Evolutionary conservation across 192 early-diverging fungal genomes (phyloP), one percentile per base, ranked within the genome.

Genomic region (Dimargaris cristalligena): DNA sequence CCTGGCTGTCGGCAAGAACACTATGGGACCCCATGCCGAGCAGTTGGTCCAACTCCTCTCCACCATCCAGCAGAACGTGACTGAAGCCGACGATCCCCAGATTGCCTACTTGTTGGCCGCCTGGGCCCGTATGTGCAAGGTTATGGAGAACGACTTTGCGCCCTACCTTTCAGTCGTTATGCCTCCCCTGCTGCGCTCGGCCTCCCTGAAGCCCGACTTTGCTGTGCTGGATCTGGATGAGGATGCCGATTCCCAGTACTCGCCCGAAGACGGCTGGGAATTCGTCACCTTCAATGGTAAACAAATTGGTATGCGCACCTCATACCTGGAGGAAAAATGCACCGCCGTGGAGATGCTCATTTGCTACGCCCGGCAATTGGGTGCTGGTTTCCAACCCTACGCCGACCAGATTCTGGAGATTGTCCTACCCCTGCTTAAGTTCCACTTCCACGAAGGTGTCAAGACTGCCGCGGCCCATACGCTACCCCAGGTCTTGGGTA

Each of bases 391-490:
- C 74, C 72, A 80, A 41, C 80, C 85, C 6, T 96, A 92, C 66
- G 89, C 88, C 22, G 76, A 81, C 44, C 67, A 80, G 59, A 82
- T 91, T 41, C 77, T 94, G 67, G 86, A 89, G 51, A 86, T 93
- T 59, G 79, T 88, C 34, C 68, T 97, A 26, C 90, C 92, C 52
- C 69, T 97, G 23, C 76, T 99, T 71, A 85, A 87, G 66, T 99
- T 98, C 75, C 92, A 89, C 70, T 96, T 94, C 83, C 89, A 98
- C 68, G 94, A 97, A 63, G 94, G 89, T 65, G 92, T 98, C 38
- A 78, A 92, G 33, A 74, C 86, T 52, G 90, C 94, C 11, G 91
- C 94, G 1, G 88, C 88, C 9, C 72, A 78, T 0, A 69, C 82
- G 0, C 84, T 99, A 61, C 90, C 94, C 9, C 74, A 76, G 25